Percentiles rank a stretch among this genome's conserved stretches.
Evolutionary conservation across 2,329 filamentous ascomycete species (phyloP).

Genomic region (Aspergillus sojae): DNA sequence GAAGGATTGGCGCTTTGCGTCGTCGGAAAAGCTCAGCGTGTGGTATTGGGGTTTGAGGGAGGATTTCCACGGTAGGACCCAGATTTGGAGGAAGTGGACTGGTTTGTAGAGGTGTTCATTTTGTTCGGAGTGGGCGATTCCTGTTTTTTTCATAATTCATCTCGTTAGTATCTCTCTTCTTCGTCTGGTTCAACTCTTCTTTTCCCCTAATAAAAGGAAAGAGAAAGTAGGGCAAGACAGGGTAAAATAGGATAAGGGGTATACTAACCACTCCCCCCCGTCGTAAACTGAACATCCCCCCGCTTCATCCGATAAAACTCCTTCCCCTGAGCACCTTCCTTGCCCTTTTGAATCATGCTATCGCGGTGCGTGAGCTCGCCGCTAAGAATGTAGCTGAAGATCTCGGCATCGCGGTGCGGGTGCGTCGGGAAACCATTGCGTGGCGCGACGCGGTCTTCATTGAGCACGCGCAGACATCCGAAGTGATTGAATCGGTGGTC

Average conservation of each 20-base stretch:
- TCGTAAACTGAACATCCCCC: conserved; percentile 88
- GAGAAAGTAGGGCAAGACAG: no score
- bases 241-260: neutral
- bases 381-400: conserved; percentile 83
- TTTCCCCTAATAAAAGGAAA: neutral
- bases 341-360: conserved; percentile 74
- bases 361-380: conserved; percentile 88
- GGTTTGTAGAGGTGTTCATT: conserved; percentile 69
- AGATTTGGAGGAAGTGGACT: conserved; percentile 87
- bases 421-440: conserved; percentile 82
- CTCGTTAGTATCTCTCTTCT: neutral
- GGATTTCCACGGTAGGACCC: conserved; percentile 76
- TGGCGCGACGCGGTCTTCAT: conserved; percentile 80
- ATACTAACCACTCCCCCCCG: conserved; percentile 70
- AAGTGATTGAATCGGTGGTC: conserved; percentile 69
- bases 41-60: conserved; percentile 76
- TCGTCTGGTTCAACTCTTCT: no score
- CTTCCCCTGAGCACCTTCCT: conserved; percentile 61
- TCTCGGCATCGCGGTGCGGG: conserved; percentile 83
- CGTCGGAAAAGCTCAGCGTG: conserved; percentile 72
- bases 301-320: conserved; percentile 72
- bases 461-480: conserved; percentile 79
- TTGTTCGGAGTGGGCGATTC: conserved; percentile 78
- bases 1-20: conserved; percentile 70
- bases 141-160: conserved; percentile 28